Conservation (phyloP, 208 protist species). For the Trypanosoma avium region DNA sequence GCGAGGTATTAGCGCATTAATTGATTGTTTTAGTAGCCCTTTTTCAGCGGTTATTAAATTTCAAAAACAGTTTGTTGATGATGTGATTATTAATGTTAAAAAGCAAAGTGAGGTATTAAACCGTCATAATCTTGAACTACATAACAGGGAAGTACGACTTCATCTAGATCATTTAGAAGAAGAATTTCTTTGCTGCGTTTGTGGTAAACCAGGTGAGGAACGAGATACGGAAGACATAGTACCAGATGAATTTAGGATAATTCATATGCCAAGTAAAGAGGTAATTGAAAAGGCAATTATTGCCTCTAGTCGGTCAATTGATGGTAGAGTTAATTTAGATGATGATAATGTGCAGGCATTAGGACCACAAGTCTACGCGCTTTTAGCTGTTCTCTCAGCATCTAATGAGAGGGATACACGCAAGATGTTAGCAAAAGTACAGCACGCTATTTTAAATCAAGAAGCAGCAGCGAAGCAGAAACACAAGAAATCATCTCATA, state of each 20-base stretch:
- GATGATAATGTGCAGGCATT: not conserved
- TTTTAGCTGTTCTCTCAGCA: not conserved
- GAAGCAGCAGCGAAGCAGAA: slow-evolving; percentile 35
- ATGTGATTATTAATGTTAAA: slow-evolving; percentile 61
- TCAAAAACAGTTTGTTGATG: slow-evolving; percentile 84
- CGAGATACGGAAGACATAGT: slow-evolving; percentile 58
- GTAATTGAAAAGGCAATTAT: slow-evolving; percentile 31
- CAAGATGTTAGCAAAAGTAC: slow-evolving; percentile 16
- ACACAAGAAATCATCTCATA: slow-evolving; percentile 35
- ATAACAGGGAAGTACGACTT: slow-evolving; percentile 64
- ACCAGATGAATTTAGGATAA: slow-evolving; percentile 60
- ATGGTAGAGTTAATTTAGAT: not conserved
- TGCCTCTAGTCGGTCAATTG: not conserved
- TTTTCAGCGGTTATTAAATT: slow-evolving; percentile 68
- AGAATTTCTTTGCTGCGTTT: slow-evolving; percentile 84
- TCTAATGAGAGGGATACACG: not conserved
- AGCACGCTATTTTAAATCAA: slow-evolving; percentile 17
- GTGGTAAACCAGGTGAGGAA: slow-evolving; percentile 59
- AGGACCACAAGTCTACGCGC: not conserved
- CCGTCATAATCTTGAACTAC: slow-evolving; percentile 45
- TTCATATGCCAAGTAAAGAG: slow-evolving; percentile 45
- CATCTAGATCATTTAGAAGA: slow-evolving; percentile 78
- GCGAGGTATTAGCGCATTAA: slow-evolving; percentile 4
- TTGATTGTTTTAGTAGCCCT: slow-evolving; percentile 45
- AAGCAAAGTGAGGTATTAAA: slow-evolving; percentile 52